Conservation (phyloP, 225 moss, liverwort and hornwort species). For the Physcomitrium patens region DNA sequence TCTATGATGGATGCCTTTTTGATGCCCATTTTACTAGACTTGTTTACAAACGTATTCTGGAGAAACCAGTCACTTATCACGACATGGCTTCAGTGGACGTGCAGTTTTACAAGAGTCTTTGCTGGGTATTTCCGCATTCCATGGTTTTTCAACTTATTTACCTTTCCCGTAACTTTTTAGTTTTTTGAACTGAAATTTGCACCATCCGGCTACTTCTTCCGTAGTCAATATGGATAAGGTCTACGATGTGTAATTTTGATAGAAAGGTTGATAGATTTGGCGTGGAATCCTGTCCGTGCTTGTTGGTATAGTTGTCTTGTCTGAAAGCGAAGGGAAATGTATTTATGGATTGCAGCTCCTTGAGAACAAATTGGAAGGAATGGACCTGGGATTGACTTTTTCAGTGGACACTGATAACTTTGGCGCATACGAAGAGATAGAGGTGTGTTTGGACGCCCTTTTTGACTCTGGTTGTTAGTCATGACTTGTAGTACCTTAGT, state of each 20-base stretch:
- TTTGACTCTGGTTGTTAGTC: slow-evolving; percentile 12
- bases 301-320: slow-evolving; percentile 19
- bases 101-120: slow-evolving; percentile 96
- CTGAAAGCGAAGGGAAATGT: slow-evolving; percentile 25
- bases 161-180: slow-evolving; percentile 10
- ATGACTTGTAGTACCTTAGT: slow-evolving; percentile 6
- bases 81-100: slow-evolving; percentile 99
- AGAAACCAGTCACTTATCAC: slow-evolving; percentile 96
- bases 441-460: slow-evolving; percentile 50
- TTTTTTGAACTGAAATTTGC: slow-evolving; percentile 8
- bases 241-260: slow-evolving; percentile 17
- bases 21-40: slow-evolving; percentile 99
- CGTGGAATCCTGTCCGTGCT: slow-evolving; percentile 11
- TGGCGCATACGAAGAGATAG: slow-evolving; percentile 98
- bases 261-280: slow-evolving; percentile 4
- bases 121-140: slow-evolving; percentile 71
- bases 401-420: slow-evolving; percentile 98
- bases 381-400: slow-evolving; percentile 91
- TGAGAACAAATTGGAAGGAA: slow-evolving; percentile 94
- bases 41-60: slow-evolving; percentile 93
- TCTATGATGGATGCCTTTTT: slow-evolving; percentile 93
- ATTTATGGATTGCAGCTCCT: slow-evolving; percentile 74
- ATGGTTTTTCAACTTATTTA: background rate
- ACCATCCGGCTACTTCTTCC: slow-evolving; percentile 15
- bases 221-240: slow-evolving; percentile 13